Evolutionary conservation across 2,329 filamentous ascomycete genomes (phyloP).

Genomic region (Cladosporium phlei): DNA sequence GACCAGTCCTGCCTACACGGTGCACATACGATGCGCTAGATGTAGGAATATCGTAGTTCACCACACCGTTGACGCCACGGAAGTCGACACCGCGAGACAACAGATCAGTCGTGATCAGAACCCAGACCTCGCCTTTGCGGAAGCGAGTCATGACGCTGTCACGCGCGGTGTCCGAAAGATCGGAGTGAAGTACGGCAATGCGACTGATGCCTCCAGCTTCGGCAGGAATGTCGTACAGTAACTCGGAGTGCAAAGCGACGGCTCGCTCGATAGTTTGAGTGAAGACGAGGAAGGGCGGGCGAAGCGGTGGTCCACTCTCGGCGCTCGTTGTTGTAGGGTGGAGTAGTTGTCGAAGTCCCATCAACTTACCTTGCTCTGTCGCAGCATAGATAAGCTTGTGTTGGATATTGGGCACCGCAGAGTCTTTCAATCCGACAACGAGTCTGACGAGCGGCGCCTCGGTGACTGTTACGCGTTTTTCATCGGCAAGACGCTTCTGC

Average conservation of each 20-base stretch:
- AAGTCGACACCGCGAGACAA: slow-evolving; percentile 92
- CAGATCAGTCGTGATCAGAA: slow-evolving; percentile 92
- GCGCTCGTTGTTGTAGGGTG: slow-evolving; percentile 64
- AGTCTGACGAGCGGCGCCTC: slow-evolving; percentile 64
- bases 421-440: slow-evolving; percentile 94
- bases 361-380: slow-evolving; percentile 87
- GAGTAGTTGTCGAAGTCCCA: slow-evolving; percentile 83
- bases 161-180: slow-evolving; percentile 70
- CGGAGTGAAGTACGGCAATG: slow-evolving; percentile 85
- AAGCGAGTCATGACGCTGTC: slow-evolving; percentile 83
- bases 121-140: slow-evolving; percentile 88
- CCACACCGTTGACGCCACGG: slow-evolving; percentile 87
- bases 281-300: slow-evolving; percentile 90
- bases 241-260: slow-evolving; percentile 77
- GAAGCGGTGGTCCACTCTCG: slow-evolving; percentile 53
- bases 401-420: slow-evolving; percentile 83
- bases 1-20: slow-evolving; percentile 83
- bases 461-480: neutral
- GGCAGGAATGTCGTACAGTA: slow-evolving; percentile 88
- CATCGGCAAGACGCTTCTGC: slow-evolving; percentile 19
- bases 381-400: slow-evolving; percentile 89
- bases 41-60: slow-evolving; percentile 97
- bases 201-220: slow-evolving; percentile 79
- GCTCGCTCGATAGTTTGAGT: slow-evolving; percentile 93
- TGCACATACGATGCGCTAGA: slow-evolving; percentile 88